Evolutionary conservation across 2,329 filamentous ascomycete genomes (phyloP), one percentile per base, ranked within the genome.

Genomic region (Aspergillus ustus): DNA sequence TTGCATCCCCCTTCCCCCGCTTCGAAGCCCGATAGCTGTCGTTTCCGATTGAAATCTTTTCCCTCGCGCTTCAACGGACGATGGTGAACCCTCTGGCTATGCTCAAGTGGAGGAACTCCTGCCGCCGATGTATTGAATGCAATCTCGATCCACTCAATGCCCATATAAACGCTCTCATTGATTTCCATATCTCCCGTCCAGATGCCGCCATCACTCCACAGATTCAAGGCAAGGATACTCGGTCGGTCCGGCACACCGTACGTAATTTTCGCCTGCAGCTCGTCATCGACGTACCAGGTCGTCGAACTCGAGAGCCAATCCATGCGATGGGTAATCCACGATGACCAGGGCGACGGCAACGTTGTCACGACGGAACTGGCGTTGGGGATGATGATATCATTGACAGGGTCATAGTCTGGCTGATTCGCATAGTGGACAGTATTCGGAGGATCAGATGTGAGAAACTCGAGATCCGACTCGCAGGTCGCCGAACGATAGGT

Each of bases 401-500:
- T 71, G 34, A 66, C 43, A 2, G 73, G 69, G 59, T 79, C 74
- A 59, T 78, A 79, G 60, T 78, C 77, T 2, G 78, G 78, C 60
- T 80, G 79, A 57, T 80, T 80, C 17, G 76, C 72, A 52, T 78
- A 79, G 37, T 78, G 79, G 4, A 83, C 76, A 4, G 74, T 76
- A 59, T 75, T 71, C 1, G 69, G 72, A 1, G 80, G 76, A 57
- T 84, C 82, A 5, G 74, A 70, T 1, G 83, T 85, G 11, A 84
- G 71, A 61, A 85, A 82, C 70, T 85, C 83, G 62, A 85, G 81
- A 63, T 85, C 83, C 0, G 80, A 81, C 67, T 85, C 83, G 65
- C 81, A 81, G 31, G 65, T 72, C 52, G 78, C 74, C 45, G 81
- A 75, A 61, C 73, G 75, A 63, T 82, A 84, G 13, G 81, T 83